Base-by-base conservation (phyloP, 345 rosid species). In the Corchorus capsularis region DNA sequence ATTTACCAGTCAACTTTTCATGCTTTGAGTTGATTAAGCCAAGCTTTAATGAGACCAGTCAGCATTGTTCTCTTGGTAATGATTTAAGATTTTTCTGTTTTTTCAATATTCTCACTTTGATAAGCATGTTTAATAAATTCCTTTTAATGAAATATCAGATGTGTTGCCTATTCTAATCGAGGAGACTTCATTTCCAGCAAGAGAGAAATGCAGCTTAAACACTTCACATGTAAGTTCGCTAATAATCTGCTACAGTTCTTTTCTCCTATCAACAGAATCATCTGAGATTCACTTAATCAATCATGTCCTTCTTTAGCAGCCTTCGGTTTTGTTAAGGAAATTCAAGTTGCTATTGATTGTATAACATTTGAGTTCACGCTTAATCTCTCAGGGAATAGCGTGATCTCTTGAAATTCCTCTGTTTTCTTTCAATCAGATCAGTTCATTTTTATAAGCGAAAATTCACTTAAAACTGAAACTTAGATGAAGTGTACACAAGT, bases 41-140 rank as follows among this genome's bases (percentile, higher is more conserved):
- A 2, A 80, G 82, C 71, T 86, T 80, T 55, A 85, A 83, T 35
- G 85, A 86, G 70, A 76, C 49, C 70, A 59, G 70, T 39, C 79
- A 71, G 15, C 85, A 76, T 66, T 84, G 86, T 75, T 80, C 87
- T 72, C 75, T 86, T 15, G 89, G 86, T 85, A 81, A 77, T 34
- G 45, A 46, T n/a, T n/a, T n/a, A n/a, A n/a, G n/a, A n/a, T n/a
- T n/a, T n/a, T n/a, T n/a, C n/a, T n/a, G n/a, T n/a, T n/a, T n/a
- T n/a, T n/a, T n/a, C n/a, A 92, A 8, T 80, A 71, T 72, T 86
- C 19, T 49, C n/a, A 27, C 39, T 47, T 68, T 47, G 39, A 49
- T 68, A 7, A 67, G 55, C 55, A 46, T 67, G 57, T 47, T 68
- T 68, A 68, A 49, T 68, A 10, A 53, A 70, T 17, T 53, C 63